A percentile compares a stretch with the other conserved stretches of the same genome.
Evolutionary conservation across 2,329 filamentous ascomycete genomes (phyloP).

Genomic region (Raffaelea arxii): DNA sequence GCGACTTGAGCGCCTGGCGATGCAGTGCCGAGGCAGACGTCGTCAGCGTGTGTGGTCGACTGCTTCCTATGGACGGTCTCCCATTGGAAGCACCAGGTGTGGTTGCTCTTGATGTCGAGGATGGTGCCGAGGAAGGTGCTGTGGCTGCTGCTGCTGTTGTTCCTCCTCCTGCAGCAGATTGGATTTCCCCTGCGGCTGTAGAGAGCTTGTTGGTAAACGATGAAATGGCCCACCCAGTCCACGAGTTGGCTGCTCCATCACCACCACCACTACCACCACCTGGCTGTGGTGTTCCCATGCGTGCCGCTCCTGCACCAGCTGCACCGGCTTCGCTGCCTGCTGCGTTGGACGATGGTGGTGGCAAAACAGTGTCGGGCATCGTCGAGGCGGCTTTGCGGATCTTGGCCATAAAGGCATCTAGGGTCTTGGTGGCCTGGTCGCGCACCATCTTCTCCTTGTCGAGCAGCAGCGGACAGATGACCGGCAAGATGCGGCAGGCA

Average conservation of each 20-base stretch:
- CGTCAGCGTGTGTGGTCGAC: conserved; percentile 23
- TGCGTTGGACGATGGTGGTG: conserved; percentile 54
- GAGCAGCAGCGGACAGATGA: conserved; percentile 72
- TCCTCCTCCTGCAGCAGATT: conserved; percentile 34
- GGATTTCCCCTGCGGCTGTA: conserved; percentile 76
- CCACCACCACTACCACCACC: conserved; percentile 33
- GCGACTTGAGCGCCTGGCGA: conserved; percentile 48
- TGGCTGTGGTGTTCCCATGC: conserved; percentile 70
- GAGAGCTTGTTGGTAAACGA: conserved; percentile 95
- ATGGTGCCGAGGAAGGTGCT: neutral
- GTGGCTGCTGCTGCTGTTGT: conserved; percentile 27
- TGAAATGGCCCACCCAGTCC: conserved; percentile 97
- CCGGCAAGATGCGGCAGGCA: conserved; percentile 72
- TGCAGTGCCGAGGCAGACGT: conserved; percentile 50
- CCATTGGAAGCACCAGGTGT: conserved; percentile 5
- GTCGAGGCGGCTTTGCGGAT: conserved; percentile 67
- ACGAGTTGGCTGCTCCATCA: conserved; percentile 40
- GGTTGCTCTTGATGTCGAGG: neutral
- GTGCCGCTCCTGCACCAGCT: conserved; percentile 44
- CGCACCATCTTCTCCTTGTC: conserved; percentile 95
- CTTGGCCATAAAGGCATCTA: conserved; percentile 76
- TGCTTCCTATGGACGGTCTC: conserved; percentile 29
- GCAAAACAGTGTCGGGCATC: conserved; percentile 73
- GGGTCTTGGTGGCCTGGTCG: conserved; percentile 80
- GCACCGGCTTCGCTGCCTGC: conserved; percentile 39